Percentiles rank a stretch among this genome's conserved stretches.
phyloP scores from a whole-genome alignment of 73 alveolate genomes.

The Uronychia binucleata region DNA sequence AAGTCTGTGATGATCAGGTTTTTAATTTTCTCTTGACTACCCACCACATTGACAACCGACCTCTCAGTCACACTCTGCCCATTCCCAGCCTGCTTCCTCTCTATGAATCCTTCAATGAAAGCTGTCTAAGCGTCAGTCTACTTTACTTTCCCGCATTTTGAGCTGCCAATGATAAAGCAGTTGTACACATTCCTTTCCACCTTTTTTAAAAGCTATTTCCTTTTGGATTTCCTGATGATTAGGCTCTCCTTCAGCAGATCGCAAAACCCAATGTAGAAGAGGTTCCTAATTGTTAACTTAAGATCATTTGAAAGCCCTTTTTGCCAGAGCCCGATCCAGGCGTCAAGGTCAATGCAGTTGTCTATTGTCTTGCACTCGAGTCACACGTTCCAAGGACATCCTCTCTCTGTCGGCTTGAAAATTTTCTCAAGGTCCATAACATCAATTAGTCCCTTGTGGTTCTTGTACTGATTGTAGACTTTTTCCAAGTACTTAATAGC shows the following conservation, averaged over 20 bases:
- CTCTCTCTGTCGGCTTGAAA: constrained; percentile 30
- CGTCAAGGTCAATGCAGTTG: constrained; percentile 18
- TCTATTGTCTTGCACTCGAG: constrained; percentile 6
- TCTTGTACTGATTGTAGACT: constrained; percentile 16
- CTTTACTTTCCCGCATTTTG: too few relatives aligned
- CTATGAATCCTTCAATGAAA: constrained; percentile 11
- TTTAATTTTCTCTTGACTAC: background rate
- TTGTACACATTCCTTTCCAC: constrained; percentile 20
- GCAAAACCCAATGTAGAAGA: constrained; percentile 35
- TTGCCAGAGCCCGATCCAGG: constrained; percentile 60
- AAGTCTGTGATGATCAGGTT: constrained; percentile 15
- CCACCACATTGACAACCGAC: constrained; percentile 29
- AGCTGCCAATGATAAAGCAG: constrained; percentile 36
- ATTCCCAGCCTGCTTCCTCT: constrained; percentile 4
- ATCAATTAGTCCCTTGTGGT: constrained; percentile 5
- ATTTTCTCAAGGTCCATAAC: constrained; percentile 11
- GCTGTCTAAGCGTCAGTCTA: constrained; percentile 18
- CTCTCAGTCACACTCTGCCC: background rate
- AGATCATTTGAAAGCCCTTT: constrained; percentile 12
- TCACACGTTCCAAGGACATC: constrained; percentile 36
- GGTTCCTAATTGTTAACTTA: constrained; percentile 17
- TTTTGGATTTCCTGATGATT: constrained; percentile 5
- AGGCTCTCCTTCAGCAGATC: constrained; percentile 9
- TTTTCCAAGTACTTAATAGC: constrained; percentile 25
- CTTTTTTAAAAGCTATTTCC: constrained; percentile 13